Conservation (phyloP, 768 basidiomycete species). For the Suillus fuscotomentosus region DNA sequence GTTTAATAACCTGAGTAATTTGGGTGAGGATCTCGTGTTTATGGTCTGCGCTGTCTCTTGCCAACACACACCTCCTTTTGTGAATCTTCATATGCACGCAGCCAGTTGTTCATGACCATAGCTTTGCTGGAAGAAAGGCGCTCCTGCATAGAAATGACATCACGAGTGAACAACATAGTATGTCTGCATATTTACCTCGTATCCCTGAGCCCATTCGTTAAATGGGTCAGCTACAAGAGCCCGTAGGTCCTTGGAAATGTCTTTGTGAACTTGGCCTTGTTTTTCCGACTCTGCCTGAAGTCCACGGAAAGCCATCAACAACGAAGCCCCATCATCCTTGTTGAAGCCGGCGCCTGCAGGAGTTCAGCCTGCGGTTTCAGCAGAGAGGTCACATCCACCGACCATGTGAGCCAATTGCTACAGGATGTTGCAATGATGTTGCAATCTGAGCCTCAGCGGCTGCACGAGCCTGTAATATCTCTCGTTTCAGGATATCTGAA, state of each 20-base stretch:
- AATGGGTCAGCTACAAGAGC: slow-evolving; percentile 81
- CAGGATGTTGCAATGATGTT: slow-evolving; percentile 50
- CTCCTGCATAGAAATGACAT: slow-evolving; percentile 38
- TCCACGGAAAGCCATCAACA: slow-evolving; percentile 77
- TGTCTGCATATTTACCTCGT: slow-evolving; percentile 49
- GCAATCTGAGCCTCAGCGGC: slow-evolving; percentile 68
- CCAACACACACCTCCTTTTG: slow-evolving; percentile 52
- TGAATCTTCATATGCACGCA: slow-evolving; percentile 68
- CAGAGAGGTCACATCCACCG: slow-evolving; percentile 18
- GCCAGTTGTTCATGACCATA: slow-evolving; percentile 62
- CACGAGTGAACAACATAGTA: neutral
- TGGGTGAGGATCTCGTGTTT: neutral
- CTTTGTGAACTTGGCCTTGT: slow-evolving; percentile 75
- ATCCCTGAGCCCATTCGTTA: slow-evolving; percentile 70
- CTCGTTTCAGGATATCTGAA: slow-evolving; percentile 6
- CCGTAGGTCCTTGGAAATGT: slow-evolving; percentile 72
- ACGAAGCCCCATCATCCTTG: slow-evolving; percentile 82
- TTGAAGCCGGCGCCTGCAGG: slow-evolving; percentile 60
- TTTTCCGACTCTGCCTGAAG: slow-evolving; percentile 68
- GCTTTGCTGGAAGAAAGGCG: slow-evolving; percentile 58
- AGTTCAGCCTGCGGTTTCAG: slow-evolving; percentile 8
- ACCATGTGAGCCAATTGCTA: slow-evolving; percentile 51
- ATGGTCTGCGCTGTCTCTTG: neutral
- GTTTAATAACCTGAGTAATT: slow-evolving; percentile 45
- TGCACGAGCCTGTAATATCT: slow-evolving; percentile 61